A percentile compares a stretch with the other conserved stretches of the same genome.
Evolutionary conservation across 345 rosid genomes (phyloP).

Genomic region (Camelina hispida): DNA sequence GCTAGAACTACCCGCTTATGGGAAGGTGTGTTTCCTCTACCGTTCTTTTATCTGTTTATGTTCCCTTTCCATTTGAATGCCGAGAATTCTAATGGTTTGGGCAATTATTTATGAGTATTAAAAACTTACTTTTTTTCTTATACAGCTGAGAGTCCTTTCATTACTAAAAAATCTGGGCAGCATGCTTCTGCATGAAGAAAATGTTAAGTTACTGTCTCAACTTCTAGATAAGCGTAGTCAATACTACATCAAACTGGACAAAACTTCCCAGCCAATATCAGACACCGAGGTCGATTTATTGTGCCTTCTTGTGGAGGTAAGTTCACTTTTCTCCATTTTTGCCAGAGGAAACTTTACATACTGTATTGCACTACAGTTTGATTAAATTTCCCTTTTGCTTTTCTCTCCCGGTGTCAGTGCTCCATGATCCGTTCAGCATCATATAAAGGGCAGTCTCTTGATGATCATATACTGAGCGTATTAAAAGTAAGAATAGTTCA

Average conservation of each 20-base stretch:
- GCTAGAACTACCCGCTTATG: conserved; percentile 64
- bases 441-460: conserved; percentile 46
- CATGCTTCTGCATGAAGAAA: conserved; percentile 56
- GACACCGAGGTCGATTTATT: conserved; percentile 65
- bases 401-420: conserved; percentile 54
- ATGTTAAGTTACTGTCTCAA: conserved; percentile 60
- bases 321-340: conserved; percentile 12
- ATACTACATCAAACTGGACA: conserved; percentile 48
- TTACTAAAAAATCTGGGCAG: conserved; percentile 79
- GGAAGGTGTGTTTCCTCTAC: conserved; percentile 61
- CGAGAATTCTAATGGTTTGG: conserved; percentile 3
- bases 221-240: conserved; percentile 68
- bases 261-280: conserved; percentile 58
- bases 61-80: conserved; percentile 23
- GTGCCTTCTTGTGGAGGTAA: conserved; percentile 90
- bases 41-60: conserved; percentile 22
- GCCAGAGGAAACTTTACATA: neutral
- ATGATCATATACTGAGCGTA: conserved; percentile 60
- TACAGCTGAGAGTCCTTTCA: conserved; percentile 77
- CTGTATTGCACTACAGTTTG: conserved; percentile 13
- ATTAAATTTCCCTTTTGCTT: conserved; percentile 33
- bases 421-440: conserved; percentile 54
- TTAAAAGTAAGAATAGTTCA: conserved; percentile 64
- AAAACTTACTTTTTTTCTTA: conserved; percentile 21
- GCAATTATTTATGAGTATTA: conserved; percentile 7